phyloP scores from a whole-genome alignment of 148 eudicot genomes.

The Cornus controversa region DNA sequence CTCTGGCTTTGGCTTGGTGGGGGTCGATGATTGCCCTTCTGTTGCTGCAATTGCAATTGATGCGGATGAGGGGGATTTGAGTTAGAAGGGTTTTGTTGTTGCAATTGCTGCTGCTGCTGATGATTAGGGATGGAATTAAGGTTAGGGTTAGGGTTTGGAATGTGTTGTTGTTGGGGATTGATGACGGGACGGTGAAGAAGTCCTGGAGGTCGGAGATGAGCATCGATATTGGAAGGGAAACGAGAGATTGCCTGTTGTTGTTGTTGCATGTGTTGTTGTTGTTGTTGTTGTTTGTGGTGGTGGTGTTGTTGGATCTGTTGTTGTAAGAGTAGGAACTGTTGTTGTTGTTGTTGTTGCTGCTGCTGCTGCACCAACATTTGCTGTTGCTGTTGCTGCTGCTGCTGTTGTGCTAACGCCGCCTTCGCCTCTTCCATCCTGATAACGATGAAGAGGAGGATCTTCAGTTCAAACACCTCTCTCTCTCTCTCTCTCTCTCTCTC shows the following conservation, averaged over 20 bases:
- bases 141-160: constrained; percentile 29
- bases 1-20: constrained; percentile 25
- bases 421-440: too few relatives aligned
- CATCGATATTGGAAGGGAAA: constrained; percentile 76
- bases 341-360: constrained; percentile 40
- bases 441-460: too few relatives aligned
- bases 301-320: constrained; percentile 26
- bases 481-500: too few relatives aligned
- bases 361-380: constrained; percentile 40
- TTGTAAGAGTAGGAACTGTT: constrained; percentile 18
- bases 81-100: constrained; percentile 23
- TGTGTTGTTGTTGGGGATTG: constrained; percentile 19
- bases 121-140: constrained; percentile 30
- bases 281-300: constrained; percentile 24
- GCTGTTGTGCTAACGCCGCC: too few relatives aligned
- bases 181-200: constrained; percentile 14
- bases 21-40: constrained; percentile 22
- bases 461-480: too few relatives aligned
- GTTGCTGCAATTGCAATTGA: constrained; percentile 28
- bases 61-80: constrained; percentile 19
- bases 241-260: constrained; percentile 64
- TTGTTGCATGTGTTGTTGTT: constrained; percentile 38
- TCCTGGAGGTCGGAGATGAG: constrained; percentile 60
- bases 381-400: too few relatives aligned
- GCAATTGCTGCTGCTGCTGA: constrained; percentile 2